A percentile compares a stretch with the other conserved stretches of the same genome.
Conservation (phyloP, 345 rosid genomes). For the Ceriops zippeliana region DNA sequence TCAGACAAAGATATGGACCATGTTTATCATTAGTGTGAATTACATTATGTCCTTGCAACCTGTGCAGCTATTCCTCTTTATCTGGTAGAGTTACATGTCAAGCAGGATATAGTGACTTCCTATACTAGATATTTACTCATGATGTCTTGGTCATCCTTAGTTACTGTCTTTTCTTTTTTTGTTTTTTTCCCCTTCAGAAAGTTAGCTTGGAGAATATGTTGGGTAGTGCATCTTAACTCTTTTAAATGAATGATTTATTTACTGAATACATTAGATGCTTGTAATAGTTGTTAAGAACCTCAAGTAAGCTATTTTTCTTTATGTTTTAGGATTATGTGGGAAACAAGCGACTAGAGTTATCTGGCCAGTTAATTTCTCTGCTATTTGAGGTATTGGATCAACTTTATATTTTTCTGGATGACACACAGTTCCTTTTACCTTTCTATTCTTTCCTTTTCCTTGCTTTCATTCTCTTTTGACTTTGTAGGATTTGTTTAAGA, state of each 20-base stretch:
- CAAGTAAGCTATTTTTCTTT: not conserved
- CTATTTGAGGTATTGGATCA: constrained; percentile 74
- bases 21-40: not conserved
- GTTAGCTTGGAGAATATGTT: too few species aligned
- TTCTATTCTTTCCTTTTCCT: not conserved
- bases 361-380: constrained; percentile 86
- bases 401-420: constrained; percentile 7
- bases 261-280: not conserved
- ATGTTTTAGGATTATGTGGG: constrained; percentile 85
- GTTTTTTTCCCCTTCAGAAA: too few species aligned
- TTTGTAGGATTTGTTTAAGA: constrained; percentile 82
- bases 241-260: too few species aligned
- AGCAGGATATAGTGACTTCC: not conserved
- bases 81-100: not conserved
- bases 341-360: constrained; percentile 88
- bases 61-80: not conserved
- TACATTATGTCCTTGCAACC: not conserved
- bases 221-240: too few species aligned
- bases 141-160: too few species aligned
- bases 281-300: not conserved
- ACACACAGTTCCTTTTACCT: not conserved
- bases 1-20: not conserved
- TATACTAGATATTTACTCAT: too few species aligned
- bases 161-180: too few species aligned
- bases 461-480: not conserved